A percentile compares a stretch with the other conserved stretches of the same genome.
Conservation (phyloP, 2,329 filamentous ascomycete genomes). For the Colletotrichum sublineola region DNA sequence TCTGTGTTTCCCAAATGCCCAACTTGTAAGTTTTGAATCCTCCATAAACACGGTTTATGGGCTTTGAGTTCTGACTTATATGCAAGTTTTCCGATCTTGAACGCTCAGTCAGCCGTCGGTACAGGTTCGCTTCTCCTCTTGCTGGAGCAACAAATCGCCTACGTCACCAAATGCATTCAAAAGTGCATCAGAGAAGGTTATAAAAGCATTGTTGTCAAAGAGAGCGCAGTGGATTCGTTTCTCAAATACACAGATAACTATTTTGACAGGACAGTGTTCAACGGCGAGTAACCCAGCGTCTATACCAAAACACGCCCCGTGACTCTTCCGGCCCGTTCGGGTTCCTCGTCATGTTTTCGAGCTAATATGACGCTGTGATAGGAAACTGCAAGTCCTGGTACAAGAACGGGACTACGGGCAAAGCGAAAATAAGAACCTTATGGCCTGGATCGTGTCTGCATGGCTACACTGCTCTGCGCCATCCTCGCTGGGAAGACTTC, state of each 20-base stretch:
- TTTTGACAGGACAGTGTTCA: slow-evolving; percentile 18
- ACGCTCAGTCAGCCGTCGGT: background rate
- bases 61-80: background rate
- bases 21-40: background rate
- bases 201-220: background rate
- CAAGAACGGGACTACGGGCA: background rate
- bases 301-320: background rate
- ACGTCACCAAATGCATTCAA: slow-evolving; percentile 8
- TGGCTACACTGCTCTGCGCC: background rate
- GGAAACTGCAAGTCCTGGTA: slow-evolving; percentile 1
- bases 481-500: slow-evolving; percentile 18
- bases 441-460: slow-evolving; percentile 21
- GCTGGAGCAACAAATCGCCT: background rate
- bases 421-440: background rate
- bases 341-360: too few relatives aligned
- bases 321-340: background rate
- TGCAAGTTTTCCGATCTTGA: background rate
- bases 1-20: slow-evolving; percentile 10
- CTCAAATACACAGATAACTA: slow-evolving; percentile 7
- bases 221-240: background rate
- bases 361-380: background rate
- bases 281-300: background rate
- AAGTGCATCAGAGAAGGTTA: slow-evolving; percentile 2
- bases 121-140: slow-evolving; percentile 7
- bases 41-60: fast-evolving